A percentile compares a stretch with the other conserved stretches of the same genome.
phyloP scores from a whole-genome alignment of 441 rosid genomes.

The Euphorbia celastroides region DNA sequence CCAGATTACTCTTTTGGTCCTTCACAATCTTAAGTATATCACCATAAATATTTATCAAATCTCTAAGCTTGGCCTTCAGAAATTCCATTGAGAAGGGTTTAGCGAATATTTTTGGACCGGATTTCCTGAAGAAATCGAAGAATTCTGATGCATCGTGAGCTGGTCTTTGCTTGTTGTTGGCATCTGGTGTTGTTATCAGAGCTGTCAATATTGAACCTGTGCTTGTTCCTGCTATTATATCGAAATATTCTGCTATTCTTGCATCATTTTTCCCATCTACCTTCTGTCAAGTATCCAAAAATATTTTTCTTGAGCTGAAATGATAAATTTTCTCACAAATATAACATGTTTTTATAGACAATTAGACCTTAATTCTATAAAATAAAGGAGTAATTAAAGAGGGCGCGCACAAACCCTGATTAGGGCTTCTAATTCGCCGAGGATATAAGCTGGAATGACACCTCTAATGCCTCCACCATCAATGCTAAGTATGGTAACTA shows the following conservation, averaged over 20 bases:
- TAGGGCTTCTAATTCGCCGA: not conserved
- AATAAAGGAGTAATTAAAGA: too few relatives aligned
- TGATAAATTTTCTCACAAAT: too few relatives aligned
- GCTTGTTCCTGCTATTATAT: slow-evolving; percentile 8
- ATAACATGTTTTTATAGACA: too few relatives aligned
- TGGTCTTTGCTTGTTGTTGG: not conserved
- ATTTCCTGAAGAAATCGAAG: not conserved
- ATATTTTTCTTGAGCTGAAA: too few relatives aligned
- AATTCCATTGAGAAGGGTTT: not conserved
- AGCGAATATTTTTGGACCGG: not conserved
- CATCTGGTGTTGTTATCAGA: not conserved
- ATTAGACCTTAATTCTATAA: too few relatives aligned
- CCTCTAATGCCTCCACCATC: slow-evolving; percentile 10
- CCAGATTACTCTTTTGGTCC: not conserved
- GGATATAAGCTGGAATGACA: slow-evolving; percentile 3
- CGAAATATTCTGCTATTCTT: slow-evolving; percentile 10
- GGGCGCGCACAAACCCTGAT: not conserved
- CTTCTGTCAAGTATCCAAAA: not conserved
- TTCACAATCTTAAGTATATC: too few relatives aligned
- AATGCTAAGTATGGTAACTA: not conserved
- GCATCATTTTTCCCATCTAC: not conserved
- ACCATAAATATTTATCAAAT: not conserved
- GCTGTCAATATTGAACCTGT: slow-evolving; percentile 8
- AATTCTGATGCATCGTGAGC: not conserved
- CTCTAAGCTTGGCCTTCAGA: not conserved